phyloP scores from a whole-genome alignment of 2,329 filamentous ascomycete genomes.

The Penicillium sp. region DNA sequence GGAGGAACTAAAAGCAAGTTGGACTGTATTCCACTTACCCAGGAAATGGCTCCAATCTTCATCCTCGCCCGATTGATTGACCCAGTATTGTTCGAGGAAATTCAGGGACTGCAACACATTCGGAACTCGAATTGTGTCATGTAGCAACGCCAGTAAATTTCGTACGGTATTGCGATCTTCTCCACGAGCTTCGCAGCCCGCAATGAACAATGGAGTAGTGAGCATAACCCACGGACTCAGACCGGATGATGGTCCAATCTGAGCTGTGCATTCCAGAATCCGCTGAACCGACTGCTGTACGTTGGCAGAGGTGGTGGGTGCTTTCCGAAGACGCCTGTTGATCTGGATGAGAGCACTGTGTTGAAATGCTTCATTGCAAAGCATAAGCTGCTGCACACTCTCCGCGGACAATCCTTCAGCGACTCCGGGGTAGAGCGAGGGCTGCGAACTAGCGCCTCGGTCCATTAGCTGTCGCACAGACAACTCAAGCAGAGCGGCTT shows the following conservation, averaged over 20 bases:
- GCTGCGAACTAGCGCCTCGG: slow-evolving; percentile 27
- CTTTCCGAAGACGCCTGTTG: slow-evolving; percentile 37
- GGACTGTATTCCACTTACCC: slow-evolving; percentile 26
- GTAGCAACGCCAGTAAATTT: slow-evolving; percentile 33
- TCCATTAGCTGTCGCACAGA: slow-evolving; percentile 37
- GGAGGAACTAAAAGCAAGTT: not conserved
- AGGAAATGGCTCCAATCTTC: slow-evolving; percentile 42
- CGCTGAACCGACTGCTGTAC: slow-evolving; percentile 38
- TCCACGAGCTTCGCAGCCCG: slow-evolving; percentile 42
- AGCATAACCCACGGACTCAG: slow-evolving; percentile 44
- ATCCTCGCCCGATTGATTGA: slow-evolving; percentile 31
- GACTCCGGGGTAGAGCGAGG: slow-evolving; percentile 39
- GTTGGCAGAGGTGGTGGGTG: slow-evolving; percentile 28
- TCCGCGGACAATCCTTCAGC: slow-evolving; percentile 32
- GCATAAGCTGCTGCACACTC: slow-evolving; percentile 36
- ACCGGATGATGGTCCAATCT: slow-evolving; percentile 40
- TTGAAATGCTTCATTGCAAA: slow-evolving; percentile 46
- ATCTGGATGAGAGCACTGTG: slow-evolving; percentile 46
- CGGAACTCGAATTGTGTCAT: slow-evolving; percentile 42
- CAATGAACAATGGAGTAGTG: slow-evolving; percentile 46
- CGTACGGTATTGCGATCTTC: slow-evolving; percentile 37
- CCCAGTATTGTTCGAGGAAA: slow-evolving; percentile 43
- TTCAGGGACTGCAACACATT: slow-evolving; percentile 43
- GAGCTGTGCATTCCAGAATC: slow-evolving; percentile 40
- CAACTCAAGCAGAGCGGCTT: slow-evolving; percentile 35